Evolutionary conservation across 495 filamentous ascomycete genomes (phyloP).

Genomic region (Staphylotrichum longicolle): DNA sequence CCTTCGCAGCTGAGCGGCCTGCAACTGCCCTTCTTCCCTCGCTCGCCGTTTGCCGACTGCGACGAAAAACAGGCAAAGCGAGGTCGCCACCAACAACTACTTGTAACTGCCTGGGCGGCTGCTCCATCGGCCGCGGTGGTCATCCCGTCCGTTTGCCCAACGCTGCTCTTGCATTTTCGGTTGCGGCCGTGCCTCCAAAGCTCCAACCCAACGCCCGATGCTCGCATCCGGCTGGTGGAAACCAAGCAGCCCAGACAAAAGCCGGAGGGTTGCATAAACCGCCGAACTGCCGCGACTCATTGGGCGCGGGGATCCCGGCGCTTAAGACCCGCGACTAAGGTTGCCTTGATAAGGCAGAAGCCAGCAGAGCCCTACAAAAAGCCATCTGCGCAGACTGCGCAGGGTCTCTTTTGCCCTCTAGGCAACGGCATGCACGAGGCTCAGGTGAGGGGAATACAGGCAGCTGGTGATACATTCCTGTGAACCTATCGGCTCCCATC

Average conservation of each 20-base stretch:
- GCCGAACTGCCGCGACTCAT: conserved; percentile 25
- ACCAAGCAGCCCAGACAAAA: conserved; percentile 8
- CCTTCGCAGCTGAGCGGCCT: background rate
- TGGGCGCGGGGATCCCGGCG: conserved; percentile 10
- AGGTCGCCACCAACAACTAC: background rate
- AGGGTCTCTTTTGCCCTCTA: background rate
- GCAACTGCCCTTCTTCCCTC: background rate
- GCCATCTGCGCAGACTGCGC: background rate
- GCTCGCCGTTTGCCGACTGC: background rate
- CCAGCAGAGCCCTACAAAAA: no score
- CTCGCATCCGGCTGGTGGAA: background rate
- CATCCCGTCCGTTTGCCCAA: background rate
- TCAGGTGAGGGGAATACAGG: background rate
- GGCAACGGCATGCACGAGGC: background rate
- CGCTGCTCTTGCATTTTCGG: background rate
- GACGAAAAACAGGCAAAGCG: background rate
- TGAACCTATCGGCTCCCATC: background rate
- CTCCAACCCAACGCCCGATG: background rate
- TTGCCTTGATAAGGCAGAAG: background rate
- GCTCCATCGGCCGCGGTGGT: background rate
- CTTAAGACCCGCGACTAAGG: background rate
- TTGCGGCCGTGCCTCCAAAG: background rate
- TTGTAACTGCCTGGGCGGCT: background rate
- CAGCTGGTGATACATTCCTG: background rate
- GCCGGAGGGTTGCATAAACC: conserved; percentile 19